These are phyloP conservation scores for Neurospora sublineolata DNA, from an alignment of 495 filamentous ascomycete species.

Conservation along the genomic window DNA sequence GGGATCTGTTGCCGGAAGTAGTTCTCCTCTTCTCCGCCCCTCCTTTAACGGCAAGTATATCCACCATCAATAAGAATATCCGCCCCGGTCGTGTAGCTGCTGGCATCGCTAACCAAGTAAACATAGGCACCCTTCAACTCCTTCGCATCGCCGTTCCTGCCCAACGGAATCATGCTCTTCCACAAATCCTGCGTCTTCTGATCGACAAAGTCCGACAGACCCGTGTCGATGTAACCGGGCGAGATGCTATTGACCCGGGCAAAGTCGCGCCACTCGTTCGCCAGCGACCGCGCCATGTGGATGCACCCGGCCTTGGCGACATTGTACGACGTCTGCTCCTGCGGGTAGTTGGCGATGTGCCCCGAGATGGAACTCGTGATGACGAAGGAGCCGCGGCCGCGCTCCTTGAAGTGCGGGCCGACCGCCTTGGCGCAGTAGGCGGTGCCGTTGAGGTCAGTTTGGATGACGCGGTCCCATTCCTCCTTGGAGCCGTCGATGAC, in stretches of 20 bases:
- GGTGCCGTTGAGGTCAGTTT: constrained; percentile 54
- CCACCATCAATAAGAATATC: constrained; percentile 49
- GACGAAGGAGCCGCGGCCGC: constrained; percentile 36
- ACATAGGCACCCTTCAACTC: constrained; percentile 80
- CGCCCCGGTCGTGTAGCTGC: constrained; percentile 41
- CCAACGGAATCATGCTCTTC: constrained; percentile 69
- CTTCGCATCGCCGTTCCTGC: constrained; percentile 61
- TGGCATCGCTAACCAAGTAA: constrained; percentile 63
- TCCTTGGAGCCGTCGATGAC: constrained; percentile 30
- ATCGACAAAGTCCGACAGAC: constrained; percentile 63
- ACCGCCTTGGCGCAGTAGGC: constrained; percentile 52
- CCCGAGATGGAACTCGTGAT: constrained; percentile 57
- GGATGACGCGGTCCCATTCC: constrained; percentile 43
- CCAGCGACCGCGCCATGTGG: constrained; percentile 42
- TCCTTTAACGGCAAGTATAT: constrained; percentile 29
- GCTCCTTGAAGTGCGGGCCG: constrained; percentile 47
- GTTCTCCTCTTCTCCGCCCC: not conserved
- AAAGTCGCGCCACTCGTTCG: constrained; percentile 71
- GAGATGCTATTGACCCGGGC: constrained; percentile 64
- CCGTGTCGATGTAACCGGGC: constrained; percentile 72
- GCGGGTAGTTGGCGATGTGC: constrained; percentile 67
- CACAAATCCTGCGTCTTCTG: constrained; percentile 60
- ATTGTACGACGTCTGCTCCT: constrained; percentile 71
- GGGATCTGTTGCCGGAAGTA: not conserved
- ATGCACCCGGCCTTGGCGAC: constrained; percentile 57